phyloP scores from a whole-genome alignment of 345 rosid genomes.

The thale cress (Arabidopsis thaliana) region TAIR10.1 NC_003070.9:2635501-2636000 shows the following conservation, averaged over 20 bases:
- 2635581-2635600: constrained; percentile 32
- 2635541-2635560: constrained; percentile 45
- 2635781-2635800: constrained; percentile 37
- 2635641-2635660: constrained; percentile 16
- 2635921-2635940: constrained; percentile 11
- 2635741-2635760: neutral
- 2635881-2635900: neutral
- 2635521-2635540: constrained; percentile 47
- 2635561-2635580: constrained; percentile 40
- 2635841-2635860: neutral
- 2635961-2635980: constrained; percentile 20
- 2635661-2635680: constrained; percentile 14
- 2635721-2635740: neutral
- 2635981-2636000: constrained; percentile 21
- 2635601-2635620: constrained; percentile 41
- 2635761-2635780: constrained; percentile 15
- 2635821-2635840: constrained; percentile 22
- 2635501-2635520: constrained; percentile 70
- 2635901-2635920: neutral
- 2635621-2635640: constrained; percentile 15
- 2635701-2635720: no score
- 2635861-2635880: neutral
- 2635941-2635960: constrained; percentile 21
- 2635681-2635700: no score
- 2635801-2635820: constrained; percentile 11